A percentile compares a stretch with the other conserved stretches of the same genome.
phyloP scores from a whole-genome alignment of 805 yeast species.

The Clavispora phyllophila region DNA sequence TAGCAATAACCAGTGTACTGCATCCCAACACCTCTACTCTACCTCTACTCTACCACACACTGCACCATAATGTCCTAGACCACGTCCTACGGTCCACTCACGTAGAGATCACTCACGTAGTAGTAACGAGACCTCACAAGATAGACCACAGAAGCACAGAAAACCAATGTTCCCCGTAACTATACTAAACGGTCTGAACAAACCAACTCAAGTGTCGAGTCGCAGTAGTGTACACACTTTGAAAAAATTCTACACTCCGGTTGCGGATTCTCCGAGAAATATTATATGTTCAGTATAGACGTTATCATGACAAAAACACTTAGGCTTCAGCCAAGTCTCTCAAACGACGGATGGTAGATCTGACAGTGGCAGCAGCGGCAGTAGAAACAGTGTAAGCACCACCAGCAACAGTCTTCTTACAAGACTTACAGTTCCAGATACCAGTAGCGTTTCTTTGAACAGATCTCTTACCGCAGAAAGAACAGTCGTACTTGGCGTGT shows the following conservation, averaged over 20 bases:
- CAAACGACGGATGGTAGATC: conserved; percentile 99
- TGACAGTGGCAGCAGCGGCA: conserved; percentile 99
- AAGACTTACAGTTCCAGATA: conserved; percentile 96
- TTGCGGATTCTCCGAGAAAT: background rate
- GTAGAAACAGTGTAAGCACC: conserved; percentile 99
- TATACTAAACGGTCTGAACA: too few relatives aligned
- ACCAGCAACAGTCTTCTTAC: conserved; percentile 97
- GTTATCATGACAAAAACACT: conserved; percentile 23
- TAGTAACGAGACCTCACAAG: too few relatives aligned
- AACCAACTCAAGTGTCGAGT: too few relatives aligned
- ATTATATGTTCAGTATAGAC: conserved; percentile 12
- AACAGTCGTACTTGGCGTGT: conserved; percentile 97
- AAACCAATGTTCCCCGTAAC: too few relatives aligned
- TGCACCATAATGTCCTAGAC: too few relatives aligned
- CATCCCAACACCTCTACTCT: too few relatives aligned
- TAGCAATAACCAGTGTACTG: too few relatives aligned
- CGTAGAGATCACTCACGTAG: too few relatives aligned
- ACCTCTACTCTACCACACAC: too few relatives aligned
- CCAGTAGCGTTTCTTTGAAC: conserved; percentile 98
- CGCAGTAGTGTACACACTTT: too few relatives aligned
- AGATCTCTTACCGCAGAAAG: conserved; percentile 99
- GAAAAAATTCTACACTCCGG: background rate
- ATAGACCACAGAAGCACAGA: too few relatives aligned
- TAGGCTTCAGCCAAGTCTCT: conserved; percentile 99
- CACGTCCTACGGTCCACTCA: too few relatives aligned